Evolutionary conservation across 352 stramenopile species (phyloP).

Genomic region (Globisporangium polare): DNA sequence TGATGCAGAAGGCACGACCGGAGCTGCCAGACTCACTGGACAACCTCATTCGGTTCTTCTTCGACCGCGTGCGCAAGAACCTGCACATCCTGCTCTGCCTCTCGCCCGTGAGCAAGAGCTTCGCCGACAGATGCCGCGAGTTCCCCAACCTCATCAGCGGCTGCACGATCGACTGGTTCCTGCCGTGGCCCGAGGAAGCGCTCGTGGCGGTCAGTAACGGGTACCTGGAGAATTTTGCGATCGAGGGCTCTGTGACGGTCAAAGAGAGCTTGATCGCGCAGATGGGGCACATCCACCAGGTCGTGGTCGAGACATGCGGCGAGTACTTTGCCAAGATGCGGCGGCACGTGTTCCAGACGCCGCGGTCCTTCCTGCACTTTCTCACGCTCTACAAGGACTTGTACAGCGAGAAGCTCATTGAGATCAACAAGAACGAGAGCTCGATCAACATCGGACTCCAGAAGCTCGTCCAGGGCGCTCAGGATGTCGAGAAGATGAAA

Average conservation of each 20-base stretch:
- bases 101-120: constrained; percentile 75
- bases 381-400: constrained; percentile 73
- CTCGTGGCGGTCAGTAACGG: constrained; percentile 79
- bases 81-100: constrained; percentile 87
- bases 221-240: constrained; percentile 62
- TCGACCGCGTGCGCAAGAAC: constrained; percentile 80
- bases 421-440: constrained; percentile 79
- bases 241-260: constrained; percentile 52
- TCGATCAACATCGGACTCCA: constrained; percentile 85
- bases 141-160: constrained; percentile 87
- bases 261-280: constrained; percentile 66
- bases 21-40: constrained; percentile 68
- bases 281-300: constrained; percentile 73
- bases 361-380: constrained; percentile 86
- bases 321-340: constrained; percentile 79
- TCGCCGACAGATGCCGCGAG: constrained; percentile 78
- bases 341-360: constrained; percentile 87
- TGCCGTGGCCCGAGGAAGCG: constrained; percentile 87
- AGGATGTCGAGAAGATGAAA: constrained; percentile 91
- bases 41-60: constrained; percentile 85
- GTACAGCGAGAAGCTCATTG: constrained; percentile 67
- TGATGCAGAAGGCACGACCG: constrained; percentile 66
- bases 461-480: constrained; percentile 82
- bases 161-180: constrained; percentile 90
- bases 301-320: constrained; percentile 60